Conservation (phyloP, 805 yeast species). For the Candida ulmi region DNA sequence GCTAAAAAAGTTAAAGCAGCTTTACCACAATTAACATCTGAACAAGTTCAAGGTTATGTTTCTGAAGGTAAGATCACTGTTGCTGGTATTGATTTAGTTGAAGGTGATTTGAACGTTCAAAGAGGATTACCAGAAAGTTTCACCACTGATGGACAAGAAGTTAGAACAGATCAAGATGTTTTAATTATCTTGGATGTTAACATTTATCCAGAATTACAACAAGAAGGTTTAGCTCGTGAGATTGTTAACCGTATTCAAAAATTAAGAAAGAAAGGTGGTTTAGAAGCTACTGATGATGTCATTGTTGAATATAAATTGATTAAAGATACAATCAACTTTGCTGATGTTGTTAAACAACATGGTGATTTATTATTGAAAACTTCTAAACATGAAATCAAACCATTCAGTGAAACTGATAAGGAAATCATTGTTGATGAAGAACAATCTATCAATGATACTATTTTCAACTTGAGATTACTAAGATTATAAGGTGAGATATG, state of each 20-base stretch:
- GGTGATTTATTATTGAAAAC: constrained; percentile 68
- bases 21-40: constrained; percentile 74
- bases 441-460: constrained; percentile 74
- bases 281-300: constrained; percentile 93
- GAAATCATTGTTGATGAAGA: constrained; percentile 81
- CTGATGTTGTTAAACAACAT: constrained; percentile 56
- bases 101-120: constrained; percentile 85
- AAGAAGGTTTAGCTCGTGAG: constrained; percentile 96
- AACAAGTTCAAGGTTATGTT: constrained; percentile 73
- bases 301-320: constrained; percentile 70
- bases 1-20: constrained; percentile 93
- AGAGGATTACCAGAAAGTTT: constrained; percentile 78
- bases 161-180: constrained; percentile 85
- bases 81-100: constrained; percentile 81
- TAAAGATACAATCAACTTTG: constrained; percentile 60
- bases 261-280: constrained; percentile 91
- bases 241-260: constrained; percentile 95
- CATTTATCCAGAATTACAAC: constrained; percentile 79
- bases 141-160: constrained; percentile 68
- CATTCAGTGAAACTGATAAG: constrained; percentile 36
- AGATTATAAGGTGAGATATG: constrained; percentile 35
- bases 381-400: constrained; percentile 51
- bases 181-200: constrained; percentile 85
- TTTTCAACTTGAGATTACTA: constrained; percentile 72
- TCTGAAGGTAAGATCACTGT: constrained; percentile 71